Percentiles rank a stretch among this genome's conserved stretches.
Conservation (phyloP, 768 basidiomycete species). For the Russula sp. region DNA sequence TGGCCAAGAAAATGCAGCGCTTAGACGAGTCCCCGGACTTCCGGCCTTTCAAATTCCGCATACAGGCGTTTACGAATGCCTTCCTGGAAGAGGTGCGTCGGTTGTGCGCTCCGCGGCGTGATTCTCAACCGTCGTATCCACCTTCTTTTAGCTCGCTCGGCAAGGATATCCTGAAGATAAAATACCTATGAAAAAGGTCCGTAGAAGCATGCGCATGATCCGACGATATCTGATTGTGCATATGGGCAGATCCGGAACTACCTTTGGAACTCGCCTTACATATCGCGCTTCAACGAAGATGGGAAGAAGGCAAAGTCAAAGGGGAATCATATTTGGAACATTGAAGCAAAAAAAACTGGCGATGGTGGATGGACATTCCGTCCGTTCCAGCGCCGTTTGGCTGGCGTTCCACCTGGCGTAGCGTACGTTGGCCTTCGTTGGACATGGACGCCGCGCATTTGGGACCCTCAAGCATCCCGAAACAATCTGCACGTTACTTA, state of each 20-base stretch:
- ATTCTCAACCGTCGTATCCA: background rate
- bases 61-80: conserved; percentile 94
- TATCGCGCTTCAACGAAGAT: conserved; percentile 97
- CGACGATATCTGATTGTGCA: conserved; percentile 18
- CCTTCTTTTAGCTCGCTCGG: conserved; percentile 55
- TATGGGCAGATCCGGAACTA: conserved; percentile 77
- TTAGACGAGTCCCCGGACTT: conserved; percentile 95
- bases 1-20: conserved; percentile 99
- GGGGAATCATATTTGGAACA: conserved; percentile 99
- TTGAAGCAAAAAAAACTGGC: conserved; percentile 81
- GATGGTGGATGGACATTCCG: conserved; percentile 84
- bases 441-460: conserved; percentile 90
- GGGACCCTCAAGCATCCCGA: conserved; percentile 92
- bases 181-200: conserved; percentile 93
- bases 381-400: conserved; percentile 82
- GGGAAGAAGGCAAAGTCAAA: conserved; percentile 99
- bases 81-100: conserved; percentile 81
- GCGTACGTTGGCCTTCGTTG: conserved; percentile 79
- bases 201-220: conserved; percentile 23
- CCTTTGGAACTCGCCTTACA: conserved; percentile 90
- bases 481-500: conserved; percentile 74
- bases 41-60: conserved; percentile 98
- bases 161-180: conserved; percentile 91
- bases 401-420: conserved; percentile 72
- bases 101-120: conserved; percentile 15